These are phyloP conservation scores for Akanthomyces muscarius DNA, from an alignment of 2,329 filamentous ascomycete genomes.

Conservation along the genomic window DNA sequence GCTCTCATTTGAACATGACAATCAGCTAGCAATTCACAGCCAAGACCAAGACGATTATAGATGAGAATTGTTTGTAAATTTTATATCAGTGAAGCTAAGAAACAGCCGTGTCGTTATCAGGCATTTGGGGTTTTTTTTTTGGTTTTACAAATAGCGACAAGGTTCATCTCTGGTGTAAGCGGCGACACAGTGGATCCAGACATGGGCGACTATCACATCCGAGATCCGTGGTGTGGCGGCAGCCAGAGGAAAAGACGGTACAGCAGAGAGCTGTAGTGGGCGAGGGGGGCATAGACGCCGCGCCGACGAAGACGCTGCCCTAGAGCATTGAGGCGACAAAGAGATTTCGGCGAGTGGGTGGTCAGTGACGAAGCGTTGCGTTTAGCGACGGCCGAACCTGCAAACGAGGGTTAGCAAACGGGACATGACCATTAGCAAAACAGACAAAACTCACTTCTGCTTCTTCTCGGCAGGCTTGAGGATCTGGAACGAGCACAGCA, in stretches of 20 bases:
- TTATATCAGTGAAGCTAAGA: slow-evolving; percentile 40
- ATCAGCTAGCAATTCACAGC: neutral
- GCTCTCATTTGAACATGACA: too few species aligned
- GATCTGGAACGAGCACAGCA: slow-evolving; percentile 99
- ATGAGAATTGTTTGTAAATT: slow-evolving; percentile 30
- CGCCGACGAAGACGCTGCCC: neutral
- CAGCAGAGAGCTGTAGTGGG: neutral
- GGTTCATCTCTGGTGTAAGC: neutral
- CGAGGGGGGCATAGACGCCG: slow-evolving; percentile 9
- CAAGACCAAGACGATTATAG: slow-evolving; percentile 16
- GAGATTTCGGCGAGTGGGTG: neutral
- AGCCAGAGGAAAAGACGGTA: slow-evolving; percentile 7
- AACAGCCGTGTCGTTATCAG: slow-evolving; percentile 35
- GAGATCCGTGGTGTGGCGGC: neutral
- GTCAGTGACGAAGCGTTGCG: slow-evolving; percentile 23
- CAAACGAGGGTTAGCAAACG: slow-evolving; percentile 60
- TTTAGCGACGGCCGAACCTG: slow-evolving; percentile 95
- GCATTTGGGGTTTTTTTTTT: slow-evolving; percentile 15
- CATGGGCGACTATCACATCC: slow-evolving; percentile 15
- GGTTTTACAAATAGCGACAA: slow-evolving; percentile 10
- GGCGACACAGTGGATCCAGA: slow-evolving; percentile 6
- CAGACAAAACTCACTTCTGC: slow-evolving; percentile 87
- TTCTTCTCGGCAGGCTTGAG: slow-evolving; percentile 99
- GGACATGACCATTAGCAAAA: slow-evolving; percentile 1
- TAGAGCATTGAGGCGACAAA: neutral